These are phyloP conservation scores for Lactifluus piperatus DNA, from an alignment of 768 basidiomycete genomes.

Conservation along the genomic window DNA sequence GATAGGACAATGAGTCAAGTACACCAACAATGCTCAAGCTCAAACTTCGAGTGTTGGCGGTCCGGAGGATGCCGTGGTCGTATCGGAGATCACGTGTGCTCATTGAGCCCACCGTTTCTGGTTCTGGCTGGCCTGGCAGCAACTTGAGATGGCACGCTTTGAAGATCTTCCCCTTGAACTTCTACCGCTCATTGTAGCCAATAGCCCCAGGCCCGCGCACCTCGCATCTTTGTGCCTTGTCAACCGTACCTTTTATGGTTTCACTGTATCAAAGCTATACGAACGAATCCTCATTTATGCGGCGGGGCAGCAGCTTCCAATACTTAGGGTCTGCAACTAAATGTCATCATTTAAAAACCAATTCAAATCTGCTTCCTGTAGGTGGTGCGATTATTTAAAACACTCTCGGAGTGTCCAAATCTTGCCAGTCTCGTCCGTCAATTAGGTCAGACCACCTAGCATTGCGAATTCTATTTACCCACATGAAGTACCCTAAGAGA, in stretches of 20 bases:
- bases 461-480: not conserved
- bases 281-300: constrained; percentile 51
- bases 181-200: constrained; percentile 44
- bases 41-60: not conserved
- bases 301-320: constrained; percentile 62
- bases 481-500: constrained; percentile 35
- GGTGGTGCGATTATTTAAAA: constrained; percentile 55
- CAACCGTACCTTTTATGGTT: constrained; percentile 43
- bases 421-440: constrained; percentile 50
- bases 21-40: not conserved
- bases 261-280: constrained; percentile 48
- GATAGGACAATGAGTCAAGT: constrained; percentile 22
- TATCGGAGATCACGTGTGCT: not conserved
- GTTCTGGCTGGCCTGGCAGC: no score
- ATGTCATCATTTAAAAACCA: not conserved
- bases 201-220: constrained; percentile 44
- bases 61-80: no score
- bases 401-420: constrained; percentile 43
- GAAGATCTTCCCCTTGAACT: constrained; percentile 59
- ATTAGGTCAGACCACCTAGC: constrained; percentile 40
- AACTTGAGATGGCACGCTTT: constrained; percentile 34
- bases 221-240: constrained; percentile 48
- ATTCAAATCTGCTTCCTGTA: constrained; percentile 23
- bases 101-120: no score
- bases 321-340: constrained; percentile 38